Base-by-base conservation (phyloP, 805 yeast genomes). In the Metschnikowia lunata region DNA sequence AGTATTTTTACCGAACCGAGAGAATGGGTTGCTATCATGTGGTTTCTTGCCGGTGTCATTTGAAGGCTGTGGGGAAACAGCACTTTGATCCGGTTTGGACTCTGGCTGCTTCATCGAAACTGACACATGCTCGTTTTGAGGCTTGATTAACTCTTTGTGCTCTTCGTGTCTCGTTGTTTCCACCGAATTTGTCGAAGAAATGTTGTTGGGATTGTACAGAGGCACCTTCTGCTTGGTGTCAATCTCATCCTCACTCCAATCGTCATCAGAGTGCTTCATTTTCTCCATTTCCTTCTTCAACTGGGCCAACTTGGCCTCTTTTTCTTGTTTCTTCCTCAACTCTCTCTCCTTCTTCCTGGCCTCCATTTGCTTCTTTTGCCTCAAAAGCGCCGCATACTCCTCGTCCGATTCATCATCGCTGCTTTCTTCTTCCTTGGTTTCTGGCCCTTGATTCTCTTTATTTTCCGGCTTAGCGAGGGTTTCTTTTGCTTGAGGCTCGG, bases 291-390 rank as follows among this genome's bases (percentile, higher is more conserved):
- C 84, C 47, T 70, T 74, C 53, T 75, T 79, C 42, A 82, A 62
- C 49, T 74, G 72, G 2, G 82, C 85, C 43, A 80, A 55, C 50
- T 81, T 69, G 10, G 77, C 83, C 49, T 80, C 86, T 55, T 78
- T 81, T 8, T 78, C 83, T 29, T 72, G 72, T 50, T 76, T 76
- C 59, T 75, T 80, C 59, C 74, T 78, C 47, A 66, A 56, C 46
- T 74, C 75, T 39, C 78, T 59, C 37, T 67, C 69, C 39, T 63
- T 54, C 40, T 69, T 71, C 37, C 68, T 64, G 3, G 63, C 66
- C 51, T 76, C 82, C 66, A 71, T 49, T 40, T 65, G 74, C 60
- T 59, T 67, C 47, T 65, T 64, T 36, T 73, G 71, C 51, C 67
- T 68, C 55, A 65, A 62, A 43, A 78, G 74, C 8, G 73, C 79